A percentile compares a stretch with the other conserved stretches of the same genome.
phyloP scores from a whole-genome alignment of 208 protist species.

The Leishmania tarentolae region DNA sequence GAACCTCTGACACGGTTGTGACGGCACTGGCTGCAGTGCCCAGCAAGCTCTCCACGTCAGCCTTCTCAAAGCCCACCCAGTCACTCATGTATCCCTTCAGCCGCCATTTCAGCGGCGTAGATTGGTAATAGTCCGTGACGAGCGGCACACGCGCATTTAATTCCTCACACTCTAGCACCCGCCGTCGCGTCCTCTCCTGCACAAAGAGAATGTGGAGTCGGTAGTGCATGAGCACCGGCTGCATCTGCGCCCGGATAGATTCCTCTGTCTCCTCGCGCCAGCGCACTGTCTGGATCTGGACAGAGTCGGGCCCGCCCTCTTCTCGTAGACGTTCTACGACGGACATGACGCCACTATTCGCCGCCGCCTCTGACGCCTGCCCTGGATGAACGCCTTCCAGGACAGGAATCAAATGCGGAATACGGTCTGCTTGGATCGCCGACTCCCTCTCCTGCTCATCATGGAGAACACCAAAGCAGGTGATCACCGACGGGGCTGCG shows the following conservation, averaged over 20 bases:
- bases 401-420: conserved; percentile 43
- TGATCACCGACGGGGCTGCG: conserved; percentile 14
- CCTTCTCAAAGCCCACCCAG: not conserved
- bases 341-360: conserved; percentile 14
- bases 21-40: conserved; percentile 11
- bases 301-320: conserved; percentile 11
- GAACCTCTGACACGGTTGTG: conserved; percentile 8
- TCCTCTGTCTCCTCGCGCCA: conserved; percentile 43
- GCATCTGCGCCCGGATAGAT: conserved; percentile 37
- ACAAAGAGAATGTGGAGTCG: conserved; percentile 49
- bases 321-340: conserved; percentile 28
- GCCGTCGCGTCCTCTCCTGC: conserved; percentile 48
- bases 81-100: conserved; percentile 5
- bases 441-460: conserved; percentile 14
- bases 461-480: conserved; percentile 26
- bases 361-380: not conserved
- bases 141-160: conserved; percentile 34
- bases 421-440: conserved; percentile 12
- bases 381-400: conserved; percentile 15
- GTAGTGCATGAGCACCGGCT: conserved; percentile 56
- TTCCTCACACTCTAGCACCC: conserved; percentile 43
- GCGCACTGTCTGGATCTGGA: conserved; percentile 33
- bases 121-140: conserved; percentile 18
- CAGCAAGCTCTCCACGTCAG: conserved; percentile 6
- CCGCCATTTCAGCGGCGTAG: conserved; percentile 21